A percentile compares a stretch with the other conserved stretches of the same genome.
Conservation (phyloP, 768 basidiomycete genomes). For the Pleurotus citrinopileatus region DNA sequence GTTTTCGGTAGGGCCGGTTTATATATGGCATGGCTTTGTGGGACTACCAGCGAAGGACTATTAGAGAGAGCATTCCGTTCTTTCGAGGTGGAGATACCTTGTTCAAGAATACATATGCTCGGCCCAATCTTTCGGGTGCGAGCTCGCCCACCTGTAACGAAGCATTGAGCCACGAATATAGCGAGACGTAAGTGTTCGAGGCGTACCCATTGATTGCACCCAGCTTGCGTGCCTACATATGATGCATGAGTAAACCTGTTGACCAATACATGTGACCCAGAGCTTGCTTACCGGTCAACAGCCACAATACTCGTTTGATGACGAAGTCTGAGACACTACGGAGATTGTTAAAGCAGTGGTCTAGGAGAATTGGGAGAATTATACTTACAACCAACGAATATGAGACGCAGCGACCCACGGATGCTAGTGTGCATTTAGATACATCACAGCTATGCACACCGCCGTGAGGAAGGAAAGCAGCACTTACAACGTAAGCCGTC, state of each 20-base stretch:
- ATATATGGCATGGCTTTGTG: constrained; percentile 60
- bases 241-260: too few relatives aligned
- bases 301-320: constrained; percentile 56
- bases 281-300: constrained; percentile 44
- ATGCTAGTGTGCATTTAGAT: constrained; percentile 31
- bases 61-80: neutral
- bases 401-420: constrained; percentile 56
- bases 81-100: constrained; percentile 30
- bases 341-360: neutral
- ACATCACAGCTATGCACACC: neutral
- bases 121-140: constrained; percentile 47
- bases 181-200: neutral
- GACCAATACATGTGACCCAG: too few relatives aligned
- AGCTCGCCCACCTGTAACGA: constrained; percentile 47
- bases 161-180: neutral
- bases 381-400: constrained; percentile 54
- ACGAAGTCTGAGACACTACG: constrained; percentile 50
- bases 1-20: constrained; percentile 51
- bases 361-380: neutral
- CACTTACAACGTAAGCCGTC: constrained; percentile 45
- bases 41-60: constrained; percentile 27
- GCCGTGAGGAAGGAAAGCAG: neutral
- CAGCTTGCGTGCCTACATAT: constrained; percentile 46
- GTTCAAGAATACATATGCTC: constrained; percentile 65
- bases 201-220: constrained; percentile 59